These are phyloP conservation scores for Prunella vulgaris DNA, from an alignment of 257 asterid species.

Conservation along the genomic window DNA sequence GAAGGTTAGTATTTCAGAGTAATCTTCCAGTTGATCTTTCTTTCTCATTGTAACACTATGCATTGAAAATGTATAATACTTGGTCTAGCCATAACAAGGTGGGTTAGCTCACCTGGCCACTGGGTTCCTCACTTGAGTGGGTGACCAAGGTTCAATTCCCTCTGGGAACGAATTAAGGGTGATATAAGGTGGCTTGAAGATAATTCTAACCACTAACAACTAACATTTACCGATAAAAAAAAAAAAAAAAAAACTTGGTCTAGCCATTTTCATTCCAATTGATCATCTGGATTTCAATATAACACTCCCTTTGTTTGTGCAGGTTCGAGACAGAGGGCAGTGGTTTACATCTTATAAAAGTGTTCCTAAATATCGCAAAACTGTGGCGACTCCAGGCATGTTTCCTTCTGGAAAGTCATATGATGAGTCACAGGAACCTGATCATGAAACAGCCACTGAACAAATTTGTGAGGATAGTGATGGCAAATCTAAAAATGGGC, in stretches of 20 bases:
- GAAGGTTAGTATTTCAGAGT: conserved; percentile 55
- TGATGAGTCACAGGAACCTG: conserved; percentile 47
- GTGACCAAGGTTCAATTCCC: too few species aligned
- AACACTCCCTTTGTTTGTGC: conserved; percentile 24
- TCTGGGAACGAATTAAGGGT: too few species aligned
- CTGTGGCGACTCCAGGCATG: conserved; percentile 77
- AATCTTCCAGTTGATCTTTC: background rate
- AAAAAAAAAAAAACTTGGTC: conserved; percentile 1
- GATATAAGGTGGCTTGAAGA: too few species aligned
- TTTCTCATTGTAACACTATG: conserved; percentile 1
- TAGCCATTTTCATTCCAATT: background rate
- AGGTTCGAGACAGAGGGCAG: conserved; percentile 83
- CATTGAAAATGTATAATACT: background rate
- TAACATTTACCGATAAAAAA: too few species aligned
- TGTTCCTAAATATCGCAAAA: conserved; percentile 51
- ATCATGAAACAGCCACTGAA: conserved; percentile 27
- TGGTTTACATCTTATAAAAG: conserved; percentile 71
- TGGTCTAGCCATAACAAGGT: background rate
- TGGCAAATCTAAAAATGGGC: conserved; percentile 29
- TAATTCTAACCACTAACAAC: too few species aligned
- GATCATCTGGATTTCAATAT: conserved; percentile 7
- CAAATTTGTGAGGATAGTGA: conserved; percentile 25
- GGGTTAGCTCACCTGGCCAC: too few species aligned
- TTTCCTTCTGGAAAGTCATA: conserved; percentile 75
- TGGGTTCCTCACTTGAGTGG: too few species aligned